Base-by-base conservation (phyloP, 2,329 filamentous ascomycete species). In the Incumbomyces delicatus region DNA sequence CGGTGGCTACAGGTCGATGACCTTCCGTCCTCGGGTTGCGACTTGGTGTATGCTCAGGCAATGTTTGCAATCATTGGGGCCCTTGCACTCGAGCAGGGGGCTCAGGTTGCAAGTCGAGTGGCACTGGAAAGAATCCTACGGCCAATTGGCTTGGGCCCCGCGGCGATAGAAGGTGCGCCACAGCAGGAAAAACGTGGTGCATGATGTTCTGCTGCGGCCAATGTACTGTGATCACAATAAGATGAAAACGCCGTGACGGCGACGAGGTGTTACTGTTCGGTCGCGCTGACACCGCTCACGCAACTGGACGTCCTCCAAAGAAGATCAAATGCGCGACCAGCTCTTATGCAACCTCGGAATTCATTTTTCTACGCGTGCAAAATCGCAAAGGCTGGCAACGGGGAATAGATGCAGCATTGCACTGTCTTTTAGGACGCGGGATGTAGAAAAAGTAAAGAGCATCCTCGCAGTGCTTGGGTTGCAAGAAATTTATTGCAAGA, bases 61-160 rank as follows among this genome's bases (percentile, higher is more conserved):
- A 59, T 98, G 46, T 87, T 88, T 62, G 87, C 89, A 38, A 83
- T 98, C 46, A 70, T 96, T 37, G 92, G 92, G 17, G 92, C 92
- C 10, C 67, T 98, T 44, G 82, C 87, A n/a, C 70, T 98, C 60
- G 87, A 95, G 65, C 81, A 85, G 56, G 92, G 92, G 39, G 85
- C 83, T 32, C 80, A 82, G 37, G 77, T 85, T 46, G 88, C 90
- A 48, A 83, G 81, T 53, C 75, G 78, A 63, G 67, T 94, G 44
- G 80, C 86, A 39, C 78, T 80, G 61, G 85, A 95, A 57, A 80
- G 81, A 65, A 82, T 95, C 63, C 66, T 95, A 59, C 70, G 65
- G 53, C 69, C 68, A 18, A 57, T 72, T 51, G 70, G 70, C 22
- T 55, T 70, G 52, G 60, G 64, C 47, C 58, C 58, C 14, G 31